Evolutionary conservation across 164 flowering plant species (phyloP), one percentile per base, ranked within the genome.

Genomic region (Chloranthus sessilifolius): DNA sequence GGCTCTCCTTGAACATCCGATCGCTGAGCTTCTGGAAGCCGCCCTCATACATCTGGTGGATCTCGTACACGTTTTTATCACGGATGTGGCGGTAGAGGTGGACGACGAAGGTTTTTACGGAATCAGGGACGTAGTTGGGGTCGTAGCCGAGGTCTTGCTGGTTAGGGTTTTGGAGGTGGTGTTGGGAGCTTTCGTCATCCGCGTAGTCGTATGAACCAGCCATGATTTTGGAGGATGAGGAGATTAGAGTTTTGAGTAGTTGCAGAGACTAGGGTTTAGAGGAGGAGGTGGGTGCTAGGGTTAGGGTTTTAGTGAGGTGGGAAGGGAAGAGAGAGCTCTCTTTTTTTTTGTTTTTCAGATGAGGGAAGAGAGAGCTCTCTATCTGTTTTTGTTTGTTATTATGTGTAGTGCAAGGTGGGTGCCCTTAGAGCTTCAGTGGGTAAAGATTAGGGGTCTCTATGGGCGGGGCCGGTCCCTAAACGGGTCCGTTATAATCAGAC

Each of bases 1-100:
- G 96, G 0, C 79, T 56, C 43, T 89, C 97, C 74, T 89, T 89
- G 70, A 94, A 94, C 63, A 75, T 58, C 20, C 92, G 76, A 4
- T 89, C 96, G 30, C 86, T 79, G 1, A 94, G 72, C 17, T 74
- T 72, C 54, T 86, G 95, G 52, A 89, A 89, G 14, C 95, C 82
- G 3, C 75, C 78, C 58, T 94, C 99, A 70, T 92, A 92, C 99
- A 92, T 92, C 66, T 86, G 95, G 64, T 92, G 87, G 52, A 84
- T 92, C 74, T 86, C 97, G 75, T 89, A 94, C 5, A 89, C 99
- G 39, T 94, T 94, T 70, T 86, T 94, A 72, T 89, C 99, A 4
- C 99, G 63, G 33, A 89, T 89, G 82, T 87, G 90, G 17, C 99
- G 74, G 81, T 94, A 94, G 29, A 94, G 82, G 59, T 89, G 97